Evolutionary conservation across 129 eudicot species (phyloP).

Genomic region (Rutidosis leptorrhynchoides): DNA sequence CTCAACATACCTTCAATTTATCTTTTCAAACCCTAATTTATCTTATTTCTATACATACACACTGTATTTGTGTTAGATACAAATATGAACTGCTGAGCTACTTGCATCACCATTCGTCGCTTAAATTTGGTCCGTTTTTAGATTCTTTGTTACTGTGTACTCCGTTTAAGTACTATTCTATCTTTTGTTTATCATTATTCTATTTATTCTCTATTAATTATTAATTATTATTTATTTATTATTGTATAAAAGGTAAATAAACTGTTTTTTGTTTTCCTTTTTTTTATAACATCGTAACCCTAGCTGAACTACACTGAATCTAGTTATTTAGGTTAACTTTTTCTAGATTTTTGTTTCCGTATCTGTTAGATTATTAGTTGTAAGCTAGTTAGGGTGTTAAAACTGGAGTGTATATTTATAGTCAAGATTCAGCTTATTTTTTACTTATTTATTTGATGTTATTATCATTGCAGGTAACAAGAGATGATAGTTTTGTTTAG

Average conservation of each 20-base stretch:
- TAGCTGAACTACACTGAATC: conserved; percentile 25
- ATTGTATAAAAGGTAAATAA: conserved; percentile 11
- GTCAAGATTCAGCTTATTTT: conserved; percentile 7
- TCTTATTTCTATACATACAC: neutral
- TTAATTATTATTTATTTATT: neutral
- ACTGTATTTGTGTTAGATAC: conserved; percentile 12
- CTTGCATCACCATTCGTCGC: conserved; percentile 22
- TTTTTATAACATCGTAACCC: conserved; percentile 20
- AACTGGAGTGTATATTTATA: conserved; percentile 13
- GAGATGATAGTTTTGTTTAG: conserved; percentile 16
- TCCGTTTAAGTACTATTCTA: no score
- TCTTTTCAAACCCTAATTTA: conserved; percentile 29
- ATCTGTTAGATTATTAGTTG: conserved; percentile 16
- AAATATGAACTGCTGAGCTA: conserved; percentile 8
- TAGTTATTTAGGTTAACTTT: neutral
- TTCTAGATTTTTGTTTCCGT: neutral
- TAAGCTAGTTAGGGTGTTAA: conserved; percentile 19
- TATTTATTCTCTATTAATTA: neutral
- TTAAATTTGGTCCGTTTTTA: conserved; percentile 33
- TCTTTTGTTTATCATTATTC: conserved; percentile 9
- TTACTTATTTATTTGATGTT: neutral
- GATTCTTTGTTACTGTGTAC: no score
- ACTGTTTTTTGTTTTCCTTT: neutral
- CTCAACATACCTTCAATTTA: conserved; percentile 13
- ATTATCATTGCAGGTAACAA: conserved; percentile 17